Evolutionary conservation across 495 filamentous ascomycete species (phyloP).

Genomic region (Penicillium bialowiezense): DNA sequence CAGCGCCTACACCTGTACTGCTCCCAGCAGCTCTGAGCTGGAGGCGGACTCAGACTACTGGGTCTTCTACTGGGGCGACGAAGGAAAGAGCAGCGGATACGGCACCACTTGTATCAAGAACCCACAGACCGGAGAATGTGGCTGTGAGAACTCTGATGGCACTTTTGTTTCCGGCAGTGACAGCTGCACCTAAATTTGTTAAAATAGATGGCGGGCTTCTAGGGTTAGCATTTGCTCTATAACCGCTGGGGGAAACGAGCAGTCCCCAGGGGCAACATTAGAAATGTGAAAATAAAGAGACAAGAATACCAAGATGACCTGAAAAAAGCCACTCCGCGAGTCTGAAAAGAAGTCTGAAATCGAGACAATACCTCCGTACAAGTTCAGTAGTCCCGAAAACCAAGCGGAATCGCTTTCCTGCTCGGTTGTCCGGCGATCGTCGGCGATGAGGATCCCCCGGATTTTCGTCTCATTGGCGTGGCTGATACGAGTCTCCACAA

Average conservation of each 20-base stretch:
- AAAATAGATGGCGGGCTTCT: background rate
- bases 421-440: conserved; percentile 14
- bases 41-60: conserved; percentile 29
- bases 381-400: too few species aligned
- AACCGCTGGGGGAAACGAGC: too few species aligned
- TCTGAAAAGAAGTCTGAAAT: too few species aligned
- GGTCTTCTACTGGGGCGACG: conserved; percentile 35
- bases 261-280: too few species aligned
- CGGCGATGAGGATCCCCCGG: conserved; percentile 10
- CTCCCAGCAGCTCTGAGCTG: conserved; percentile 20
- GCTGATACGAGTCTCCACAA: background rate
- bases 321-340: too few species aligned
- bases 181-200: conserved; percentile 19
- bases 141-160: conserved; percentile 38
- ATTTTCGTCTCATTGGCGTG: conserved; percentile 14
- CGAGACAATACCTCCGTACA: too few species aligned
- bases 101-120: conserved; percentile 34
- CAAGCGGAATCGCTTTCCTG: too few species aligned
- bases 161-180: conserved; percentile 27
- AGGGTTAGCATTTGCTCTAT: background rate
- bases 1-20: conserved; percentile 33
- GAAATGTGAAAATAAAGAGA: too few species aligned
- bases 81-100: conserved; percentile 22
- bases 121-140: conserved; percentile 32
- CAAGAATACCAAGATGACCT: too few species aligned